phyloP scores from a whole-genome alignment of 2,329 filamentous ascomycete species.

The Fusarium sambucinum region DNA sequence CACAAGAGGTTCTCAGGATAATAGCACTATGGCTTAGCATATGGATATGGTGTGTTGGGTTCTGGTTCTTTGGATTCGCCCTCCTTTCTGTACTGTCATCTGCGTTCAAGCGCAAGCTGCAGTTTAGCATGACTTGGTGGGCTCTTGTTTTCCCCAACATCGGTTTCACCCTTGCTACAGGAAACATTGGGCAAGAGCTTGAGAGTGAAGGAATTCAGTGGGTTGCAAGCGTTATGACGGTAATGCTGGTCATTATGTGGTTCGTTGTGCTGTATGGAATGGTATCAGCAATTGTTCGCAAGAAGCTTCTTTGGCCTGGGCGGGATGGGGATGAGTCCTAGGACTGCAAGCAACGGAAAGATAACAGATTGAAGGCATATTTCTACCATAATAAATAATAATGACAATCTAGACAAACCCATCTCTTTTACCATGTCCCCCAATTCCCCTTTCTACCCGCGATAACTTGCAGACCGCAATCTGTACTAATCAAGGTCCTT shows the following conservation, averaged over 20 bases:
- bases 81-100: constrained; percentile 40
- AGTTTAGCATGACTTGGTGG: constrained; percentile 48
- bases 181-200: constrained; percentile 43
- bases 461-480: background rate
- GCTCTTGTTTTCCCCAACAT: constrained; percentile 47
- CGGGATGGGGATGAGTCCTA: constrained; percentile 41
- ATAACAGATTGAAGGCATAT: background rate
- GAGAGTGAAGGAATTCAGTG: constrained; percentile 43
- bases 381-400: background rate
- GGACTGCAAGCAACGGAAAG: background rate
- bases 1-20: constrained; percentile 42
- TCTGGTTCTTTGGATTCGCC: constrained; percentile 48
- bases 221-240: constrained; percentile 43
- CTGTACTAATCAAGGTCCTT: background rate
- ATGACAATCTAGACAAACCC: too few relatives aligned
- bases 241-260: constrained; percentile 42
- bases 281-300: constrained; percentile 36
- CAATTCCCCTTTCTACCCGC: background rate
- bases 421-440: too few relatives aligned
- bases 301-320: constrained; percentile 46
- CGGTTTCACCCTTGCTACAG: constrained; percentile 45
- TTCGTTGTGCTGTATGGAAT: constrained; percentile 42
- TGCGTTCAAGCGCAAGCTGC: constrained; percentile 27
- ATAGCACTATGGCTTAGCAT: constrained; percentile 44
- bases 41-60: constrained; percentile 48